Evolutionary conservation across 1,139 yeast species (phyloP).

Genomic region (Pichia sp.): DNA sequence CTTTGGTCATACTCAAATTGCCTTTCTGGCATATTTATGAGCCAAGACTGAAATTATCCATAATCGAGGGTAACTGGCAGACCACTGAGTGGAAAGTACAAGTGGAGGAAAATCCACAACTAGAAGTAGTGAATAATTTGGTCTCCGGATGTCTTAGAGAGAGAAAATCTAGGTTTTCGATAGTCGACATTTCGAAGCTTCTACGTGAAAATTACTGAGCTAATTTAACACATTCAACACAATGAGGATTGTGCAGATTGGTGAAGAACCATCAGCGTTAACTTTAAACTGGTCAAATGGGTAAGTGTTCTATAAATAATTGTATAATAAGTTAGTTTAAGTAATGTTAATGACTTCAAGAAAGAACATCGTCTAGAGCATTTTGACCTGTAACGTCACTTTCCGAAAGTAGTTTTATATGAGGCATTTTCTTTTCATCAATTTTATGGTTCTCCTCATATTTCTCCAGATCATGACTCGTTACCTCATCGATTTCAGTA

Average conservation of each 20-base stretch:
- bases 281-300: too few species aligned
- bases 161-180: constrained; percentile 28
- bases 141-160: constrained; percentile 22
- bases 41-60: constrained; percentile 71
- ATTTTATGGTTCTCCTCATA: constrained; percentile 8
- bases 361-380: constrained; percentile 7
- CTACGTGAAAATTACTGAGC: background rate
- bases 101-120: background rate
- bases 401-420: constrained; percentile 17
- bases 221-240: background rate
- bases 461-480: constrained; percentile 6
- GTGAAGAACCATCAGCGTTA: too few species aligned
- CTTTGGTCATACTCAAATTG: constrained; percentile 67
- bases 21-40: constrained; percentile 84
- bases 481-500: constrained; percentile 48
- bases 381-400: constrained; percentile 16
- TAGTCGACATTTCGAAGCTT: constrained; percentile 9
- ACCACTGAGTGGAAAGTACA: constrained; percentile 31
- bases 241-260: background rate
- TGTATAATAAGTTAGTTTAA: background rate
- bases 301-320: background rate
- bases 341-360: background rate
- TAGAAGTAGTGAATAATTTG: constrained; percentile 1
- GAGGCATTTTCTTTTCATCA: constrained; percentile 12
- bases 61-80: constrained; percentile 60